Percentiles rank a stretch among this genome's conserved stretches.
These are phyloP conservation scores for Lycium barbarum DNA, from an alignment of 257 asterid genomes.

Conservation along the genomic window DNA sequence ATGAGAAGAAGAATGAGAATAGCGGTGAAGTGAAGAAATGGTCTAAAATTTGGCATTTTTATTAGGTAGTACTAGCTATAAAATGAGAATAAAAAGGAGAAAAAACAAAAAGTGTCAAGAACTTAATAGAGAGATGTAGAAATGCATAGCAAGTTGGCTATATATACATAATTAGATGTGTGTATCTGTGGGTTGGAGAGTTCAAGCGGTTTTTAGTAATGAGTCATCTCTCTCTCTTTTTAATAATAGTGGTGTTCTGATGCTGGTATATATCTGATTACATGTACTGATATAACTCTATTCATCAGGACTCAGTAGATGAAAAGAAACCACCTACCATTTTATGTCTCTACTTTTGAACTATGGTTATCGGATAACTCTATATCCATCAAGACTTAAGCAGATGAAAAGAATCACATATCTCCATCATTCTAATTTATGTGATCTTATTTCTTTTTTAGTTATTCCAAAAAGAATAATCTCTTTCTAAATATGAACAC, in stretches of 20 bases:
- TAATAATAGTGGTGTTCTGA: not conserved
- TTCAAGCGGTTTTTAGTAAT: not conserved
- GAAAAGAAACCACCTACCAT: not conserved
- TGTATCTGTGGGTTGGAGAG: not conserved
- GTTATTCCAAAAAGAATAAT: not conserved
- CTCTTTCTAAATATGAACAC: not conserved
- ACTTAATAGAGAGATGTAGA: slow-evolving; percentile 29
- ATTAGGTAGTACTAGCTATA: not conserved
- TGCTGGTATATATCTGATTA: no score
- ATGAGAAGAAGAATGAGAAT: slow-evolving; percentile 39
- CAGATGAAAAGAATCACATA: not conserved
- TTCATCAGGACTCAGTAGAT: not conserved
- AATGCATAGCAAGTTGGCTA: slow-evolving; percentile 35
- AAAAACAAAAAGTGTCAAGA: slow-evolving; percentile 13
- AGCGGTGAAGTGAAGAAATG: slow-evolving; percentile 19
- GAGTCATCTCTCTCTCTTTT: not conserved
- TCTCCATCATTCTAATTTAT: not conserved
- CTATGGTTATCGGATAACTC: no score
- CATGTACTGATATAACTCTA: not conserved
- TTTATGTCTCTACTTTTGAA: no score
- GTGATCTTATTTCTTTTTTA: not conserved
- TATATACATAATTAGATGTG: slow-evolving; percentile 25
- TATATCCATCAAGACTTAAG: no score
- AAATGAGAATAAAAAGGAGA: slow-evolving; percentile 21
- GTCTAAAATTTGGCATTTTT: slow-evolving; percentile 41